These are phyloP conservation scores for Coprinopsis sp. DNA, from an alignment of 768 basidiomycete species.

Conservation along the genomic window DNA sequence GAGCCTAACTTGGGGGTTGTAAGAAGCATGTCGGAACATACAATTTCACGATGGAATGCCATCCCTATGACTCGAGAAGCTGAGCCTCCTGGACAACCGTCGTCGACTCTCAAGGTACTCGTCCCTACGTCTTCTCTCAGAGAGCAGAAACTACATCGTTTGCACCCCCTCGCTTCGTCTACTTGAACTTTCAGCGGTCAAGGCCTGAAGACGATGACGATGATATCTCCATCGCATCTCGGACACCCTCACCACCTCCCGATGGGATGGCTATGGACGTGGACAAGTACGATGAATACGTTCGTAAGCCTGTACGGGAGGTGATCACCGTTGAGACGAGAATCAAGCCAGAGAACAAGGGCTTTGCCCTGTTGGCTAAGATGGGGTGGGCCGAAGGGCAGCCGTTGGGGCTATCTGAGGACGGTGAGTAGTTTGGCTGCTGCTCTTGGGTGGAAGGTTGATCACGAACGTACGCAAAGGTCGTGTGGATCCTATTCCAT, in stretches of 20 bases:
- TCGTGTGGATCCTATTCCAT: slow-evolving; percentile 79
- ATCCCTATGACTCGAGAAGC: slow-evolving; percentile 41
- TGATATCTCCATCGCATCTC: slow-evolving; percentile 67
- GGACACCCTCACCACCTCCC: slow-evolving; percentile 63
- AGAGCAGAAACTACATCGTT: slow-evolving; percentile 42
- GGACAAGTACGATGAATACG: slow-evolving; percentile 60
- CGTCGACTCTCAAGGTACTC: slow-evolving; percentile 62
- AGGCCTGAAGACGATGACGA: slow-evolving; percentile 57
- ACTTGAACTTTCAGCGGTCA: slow-evolving; percentile 57
- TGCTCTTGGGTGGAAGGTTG: neutral
- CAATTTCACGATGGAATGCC: slow-evolving; percentile 69
- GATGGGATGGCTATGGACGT: slow-evolving; percentile 52
- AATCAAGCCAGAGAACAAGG: slow-evolving; percentile 74
- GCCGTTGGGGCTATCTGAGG: slow-evolving; percentile 68
- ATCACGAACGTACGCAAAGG: slow-evolving; percentile 36
- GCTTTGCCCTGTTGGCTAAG: slow-evolving; percentile 74
- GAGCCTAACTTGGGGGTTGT: neutral
- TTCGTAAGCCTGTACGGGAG: slow-evolving; percentile 47
- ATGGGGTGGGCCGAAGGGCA: slow-evolving; percentile 82
- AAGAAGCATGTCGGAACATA: slow-evolving; percentile 53
- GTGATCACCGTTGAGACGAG: slow-evolving; percentile 78
- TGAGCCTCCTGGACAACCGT: slow-evolving; percentile 18
- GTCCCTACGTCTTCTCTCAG: slow-evolving; percentile 41
- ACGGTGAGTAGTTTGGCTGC: slow-evolving; percentile 45
- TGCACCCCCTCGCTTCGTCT: slow-evolving; percentile 41